Evolutionary conservation across 2,329 filamentous ascomycete species (phyloP).

Genomic region (Colletotrichum sansevieriae): DNA sequence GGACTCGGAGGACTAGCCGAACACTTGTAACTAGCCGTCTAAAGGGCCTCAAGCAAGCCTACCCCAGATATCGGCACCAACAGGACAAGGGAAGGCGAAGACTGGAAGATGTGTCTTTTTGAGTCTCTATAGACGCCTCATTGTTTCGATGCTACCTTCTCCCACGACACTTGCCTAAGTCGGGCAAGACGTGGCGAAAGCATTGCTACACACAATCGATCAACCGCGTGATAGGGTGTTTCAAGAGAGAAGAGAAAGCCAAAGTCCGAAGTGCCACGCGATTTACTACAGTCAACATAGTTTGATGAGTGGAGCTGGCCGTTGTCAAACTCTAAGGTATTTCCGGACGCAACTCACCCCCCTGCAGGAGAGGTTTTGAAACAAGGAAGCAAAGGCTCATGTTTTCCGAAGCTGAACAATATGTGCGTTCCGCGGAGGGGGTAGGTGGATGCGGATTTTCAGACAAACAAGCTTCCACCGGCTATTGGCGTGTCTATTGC

Average conservation of each 20-base stretch:
- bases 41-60: slow-evolving; percentile 1
- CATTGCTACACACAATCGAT: not conserved
- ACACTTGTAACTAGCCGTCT: not conserved
- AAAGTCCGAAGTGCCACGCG: slow-evolving; percentile 7
- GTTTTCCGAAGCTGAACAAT: not conserved
- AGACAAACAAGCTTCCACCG: not conserved
- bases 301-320: slow-evolving; percentile 26
- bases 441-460: not conserved
- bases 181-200: not conserved
- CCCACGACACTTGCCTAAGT: not conserved
- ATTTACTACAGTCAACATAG: not conserved
- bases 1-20: not conserved
- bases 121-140: not conserved
- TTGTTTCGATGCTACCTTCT: not conserved
- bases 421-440: not conserved
- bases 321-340: not conserved
- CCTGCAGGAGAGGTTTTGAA: slow-evolving; percentile 10
- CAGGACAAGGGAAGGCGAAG: not conserved
- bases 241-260: not conserved
- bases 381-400: slow-evolving; percentile 2
- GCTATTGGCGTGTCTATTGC: too few species aligned
- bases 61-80: not conserved
- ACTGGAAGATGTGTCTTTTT: not conserved
- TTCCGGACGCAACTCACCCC: not conserved
- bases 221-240: not conserved